phyloP scores from a whole-genome alignment of 208 protist genomes.

The Trypanosoma boissoni region DNA sequence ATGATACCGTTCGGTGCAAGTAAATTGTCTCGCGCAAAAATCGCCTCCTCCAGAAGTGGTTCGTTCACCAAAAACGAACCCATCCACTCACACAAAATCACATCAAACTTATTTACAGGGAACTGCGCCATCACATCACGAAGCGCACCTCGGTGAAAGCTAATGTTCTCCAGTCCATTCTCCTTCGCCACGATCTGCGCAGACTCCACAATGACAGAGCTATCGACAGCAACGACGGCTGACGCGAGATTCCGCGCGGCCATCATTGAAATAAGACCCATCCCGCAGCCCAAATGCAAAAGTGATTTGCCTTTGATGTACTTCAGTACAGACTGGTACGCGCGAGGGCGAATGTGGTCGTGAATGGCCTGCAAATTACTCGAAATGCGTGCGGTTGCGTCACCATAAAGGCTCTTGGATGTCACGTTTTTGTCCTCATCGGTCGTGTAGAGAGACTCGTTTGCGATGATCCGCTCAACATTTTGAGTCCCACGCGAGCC shows the following conservation, averaged over 20 bases:
- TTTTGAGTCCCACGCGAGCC: neutral
- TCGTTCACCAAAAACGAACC: conserved; percentile 85
- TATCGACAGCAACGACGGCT: conserved; percentile 82
- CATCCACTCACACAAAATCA: conserved; percentile 92
- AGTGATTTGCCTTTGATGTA: conserved; percentile 81
- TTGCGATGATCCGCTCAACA: conserved; percentile 34
- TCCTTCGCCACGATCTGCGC: conserved; percentile 72
- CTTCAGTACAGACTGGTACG: conserved; percentile 78
- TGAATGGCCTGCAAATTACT: conserved; percentile 66
- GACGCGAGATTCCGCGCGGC: conserved; percentile 64
- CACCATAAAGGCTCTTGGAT: conserved; percentile 81
- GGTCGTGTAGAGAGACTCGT: conserved; percentile 78
- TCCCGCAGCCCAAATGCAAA: conserved; percentile 85
- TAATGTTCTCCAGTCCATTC: conserved; percentile 77
- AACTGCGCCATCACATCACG: conserved; percentile 59
- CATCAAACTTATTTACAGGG: conserved; percentile 75
- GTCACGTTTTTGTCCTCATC: conserved; percentile 84
- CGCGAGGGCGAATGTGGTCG: conserved; percentile 67
- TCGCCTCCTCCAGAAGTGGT: conserved; percentile 60
- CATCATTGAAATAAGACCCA: conserved; percentile 86
- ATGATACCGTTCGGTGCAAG: conserved; percentile 60
- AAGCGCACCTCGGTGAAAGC: conserved; percentile 75
- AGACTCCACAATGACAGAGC: conserved; percentile 76
- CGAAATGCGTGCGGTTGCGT: conserved; percentile 75
- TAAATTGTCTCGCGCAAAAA: conserved; percentile 79